Base-by-base conservation (phyloP, 176 grass and related monocot species). In the Aegilops tauschii region DNA sequence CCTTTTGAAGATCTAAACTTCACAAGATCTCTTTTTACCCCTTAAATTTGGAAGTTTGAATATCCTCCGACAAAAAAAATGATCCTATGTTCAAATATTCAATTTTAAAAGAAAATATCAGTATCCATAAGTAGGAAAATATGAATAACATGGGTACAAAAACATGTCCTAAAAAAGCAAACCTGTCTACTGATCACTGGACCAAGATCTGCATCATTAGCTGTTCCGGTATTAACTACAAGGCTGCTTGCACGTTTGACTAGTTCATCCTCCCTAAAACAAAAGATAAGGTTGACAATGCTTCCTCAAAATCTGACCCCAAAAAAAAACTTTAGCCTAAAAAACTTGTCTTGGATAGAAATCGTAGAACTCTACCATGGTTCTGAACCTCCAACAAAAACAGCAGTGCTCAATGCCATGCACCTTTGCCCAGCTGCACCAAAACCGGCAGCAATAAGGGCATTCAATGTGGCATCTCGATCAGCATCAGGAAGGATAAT, bases 361-460 rank as follows among this genome's bases (percentile, higher is more conserved):
- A 7, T 59, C 7, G 7, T 59, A 59, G 62, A 93, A 73, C 17
- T 66, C 77, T 92, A 98, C 96, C 96, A 98, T 88, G 86, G 32
- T 91, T 96, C 89, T 91, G 96, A 96, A 61, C 88, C 96, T 67
- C 93, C 96, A 87, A 98, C 96, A 91, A 96, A 94, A 65, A 98
- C 92, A 72, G 79, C 93, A 88, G 96, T 98, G 84, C 96, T 98
- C 78, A 98, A 92, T 85, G 96, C 96, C 96, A 98, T 98, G 78
- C 96, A 98, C 82, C 96, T 96, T 88, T 98, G 96, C 40, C 96
- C 96, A 4, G 96, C 96, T 65, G 93, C 96, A 87, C 96, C 96
- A 80, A 98, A 98, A 82, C 96, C 96, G 86, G 96, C 96, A 96
- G 96, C 93, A 80, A 93, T 79, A 72, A 98, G 90, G 58, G 92